Evolutionary conservation across 1,284 basidiomycete species (phyloP).

Genomic region (Rhizopogon hawkerae): DNA sequence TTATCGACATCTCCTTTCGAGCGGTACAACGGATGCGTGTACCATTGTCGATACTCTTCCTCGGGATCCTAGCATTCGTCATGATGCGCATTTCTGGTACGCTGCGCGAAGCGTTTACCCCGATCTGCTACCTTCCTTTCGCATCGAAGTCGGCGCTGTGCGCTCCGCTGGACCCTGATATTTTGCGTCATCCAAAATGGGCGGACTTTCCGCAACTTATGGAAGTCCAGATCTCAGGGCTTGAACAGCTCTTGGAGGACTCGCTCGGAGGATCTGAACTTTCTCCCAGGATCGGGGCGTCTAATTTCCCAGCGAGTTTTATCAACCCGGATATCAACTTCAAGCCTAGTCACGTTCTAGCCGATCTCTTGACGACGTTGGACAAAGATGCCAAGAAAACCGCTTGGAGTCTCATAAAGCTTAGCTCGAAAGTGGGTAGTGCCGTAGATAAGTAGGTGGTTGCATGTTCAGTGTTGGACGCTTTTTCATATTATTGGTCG

Average conservation of each 20-base stretch:
- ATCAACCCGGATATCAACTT: conserved; percentile 44
- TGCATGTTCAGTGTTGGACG: background rate
- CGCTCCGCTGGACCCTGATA: conserved; percentile 12
- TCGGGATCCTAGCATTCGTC: conserved; percentile 42
- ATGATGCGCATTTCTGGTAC: conserved; percentile 31
- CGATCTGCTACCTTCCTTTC: conserved; percentile 49
- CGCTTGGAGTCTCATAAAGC: conserved; percentile 46
- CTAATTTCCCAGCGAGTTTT: conserved; percentile 48
- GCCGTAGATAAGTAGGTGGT: conserved; percentile 55
- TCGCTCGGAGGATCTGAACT: conserved; percentile 35
- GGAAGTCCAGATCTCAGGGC: conserved; percentile 48
- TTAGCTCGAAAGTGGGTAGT: conserved; percentile 54
- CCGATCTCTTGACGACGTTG: conserved; percentile 39
- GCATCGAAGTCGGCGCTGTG: conserved; percentile 44
- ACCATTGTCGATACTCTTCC: conserved; percentile 46
- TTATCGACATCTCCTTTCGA: conserved; percentile 35
- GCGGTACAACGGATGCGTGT: conserved; percentile 42
- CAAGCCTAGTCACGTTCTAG: conserved; percentile 20
- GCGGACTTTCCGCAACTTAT: conserved; percentile 55
- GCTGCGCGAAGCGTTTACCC: conserved; percentile 40
- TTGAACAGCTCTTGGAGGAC: conserved; percentile 54
- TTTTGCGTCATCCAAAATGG: conserved; percentile 16
- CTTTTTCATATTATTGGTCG: background rate
- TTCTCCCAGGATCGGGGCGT: conserved; percentile 59
- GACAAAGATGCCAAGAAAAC: conserved; percentile 50